Evolutionary conservation across 768 basidiomycete genomes (phyloP).

Genomic region (Gymnopilus dilepis): DNA sequence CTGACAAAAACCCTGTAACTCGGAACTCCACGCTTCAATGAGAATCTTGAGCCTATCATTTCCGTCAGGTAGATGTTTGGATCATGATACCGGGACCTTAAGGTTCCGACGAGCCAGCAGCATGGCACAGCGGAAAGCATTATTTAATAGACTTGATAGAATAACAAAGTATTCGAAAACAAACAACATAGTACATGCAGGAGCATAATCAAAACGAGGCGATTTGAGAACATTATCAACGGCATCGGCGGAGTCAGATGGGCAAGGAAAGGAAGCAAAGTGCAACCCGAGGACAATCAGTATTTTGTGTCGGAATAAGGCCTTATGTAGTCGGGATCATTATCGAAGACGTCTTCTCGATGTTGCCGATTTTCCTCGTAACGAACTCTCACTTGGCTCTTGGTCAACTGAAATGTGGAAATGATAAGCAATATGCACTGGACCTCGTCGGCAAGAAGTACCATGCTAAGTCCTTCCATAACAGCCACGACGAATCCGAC

Average conservation of each 20-base stretch:
- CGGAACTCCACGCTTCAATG: too few species aligned
- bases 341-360: not conserved
- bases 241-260: too few species aligned
- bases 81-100: too few species aligned
- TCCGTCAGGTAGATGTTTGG: too few species aligned
- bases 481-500: conserved; percentile 20
- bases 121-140: too few species aligned
- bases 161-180: not conserved
- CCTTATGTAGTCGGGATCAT: not conserved
- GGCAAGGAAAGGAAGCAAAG: not conserved
- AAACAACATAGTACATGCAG: not conserved
- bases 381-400: not conserved
- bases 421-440: too few species aligned
- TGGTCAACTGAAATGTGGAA: not conserved
- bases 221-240: too few species aligned
- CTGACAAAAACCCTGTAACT: too few species aligned
- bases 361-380: not conserved
- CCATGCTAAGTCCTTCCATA: not conserved
- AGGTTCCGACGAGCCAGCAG: too few species aligned
- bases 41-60: too few species aligned
- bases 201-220: too few species aligned
- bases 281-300: not conserved
- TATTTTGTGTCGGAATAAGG: not conserved
- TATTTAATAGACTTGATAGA: too few species aligned
- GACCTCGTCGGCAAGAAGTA: not conserved